phyloP scores from a whole-genome alignment of 192 early-diverging fungal species.

The Entomortierella parvispora region DNA sequence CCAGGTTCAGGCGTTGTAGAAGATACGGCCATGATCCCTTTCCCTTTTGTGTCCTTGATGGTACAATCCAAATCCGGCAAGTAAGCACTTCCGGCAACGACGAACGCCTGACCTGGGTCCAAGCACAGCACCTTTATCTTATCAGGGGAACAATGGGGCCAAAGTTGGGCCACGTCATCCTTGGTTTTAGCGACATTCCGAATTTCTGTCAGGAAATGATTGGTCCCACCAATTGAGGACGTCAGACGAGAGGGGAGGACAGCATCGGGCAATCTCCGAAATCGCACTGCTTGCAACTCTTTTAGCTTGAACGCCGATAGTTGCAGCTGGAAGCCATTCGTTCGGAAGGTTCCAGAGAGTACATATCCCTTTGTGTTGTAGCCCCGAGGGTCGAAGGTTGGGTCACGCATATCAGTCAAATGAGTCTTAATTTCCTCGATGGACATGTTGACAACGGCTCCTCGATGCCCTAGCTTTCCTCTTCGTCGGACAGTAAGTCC shows the following conservation, averaged over 20 bases:
- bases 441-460: background rate
- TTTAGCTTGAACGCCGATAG: background rate
- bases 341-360: background rate
- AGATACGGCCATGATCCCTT: too few relatives aligned
- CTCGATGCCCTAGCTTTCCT: conserved; percentile 12
- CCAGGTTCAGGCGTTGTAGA: too few relatives aligned
- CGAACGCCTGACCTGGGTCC: conserved; percentile 7
- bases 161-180: conserved; percentile 3
- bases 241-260: conserved; percentile 1
- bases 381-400: conserved; percentile 1
- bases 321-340: background rate
- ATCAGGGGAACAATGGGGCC: background rate
- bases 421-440: background rate
- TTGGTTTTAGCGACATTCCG: background rate
- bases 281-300: background rate
- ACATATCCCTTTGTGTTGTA: background rate
- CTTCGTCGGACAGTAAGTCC: conserved; percentile 1
- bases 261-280: background rate
- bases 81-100: conserved; percentile 4
- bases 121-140: conserved; percentile 5
- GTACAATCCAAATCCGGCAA: background rate
- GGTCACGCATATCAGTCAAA: background rate
- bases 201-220: conserved; percentile 1
- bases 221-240: background rate
- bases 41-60: background rate